Conservation (phyloP, 1,139 yeast genomes). For the Debaryomyces fabryi region DNA sequence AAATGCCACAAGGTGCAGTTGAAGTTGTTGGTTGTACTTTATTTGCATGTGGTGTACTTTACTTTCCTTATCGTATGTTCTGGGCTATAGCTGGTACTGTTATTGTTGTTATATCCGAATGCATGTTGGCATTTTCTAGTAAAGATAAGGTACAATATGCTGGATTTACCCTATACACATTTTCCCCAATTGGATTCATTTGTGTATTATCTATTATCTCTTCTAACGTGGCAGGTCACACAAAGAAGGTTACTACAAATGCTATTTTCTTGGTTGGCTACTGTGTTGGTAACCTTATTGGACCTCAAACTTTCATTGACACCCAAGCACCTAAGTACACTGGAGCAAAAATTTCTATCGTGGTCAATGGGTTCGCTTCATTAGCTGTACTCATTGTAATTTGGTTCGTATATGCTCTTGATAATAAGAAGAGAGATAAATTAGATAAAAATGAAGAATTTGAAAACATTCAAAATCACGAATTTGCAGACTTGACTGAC, state of each 20-base stretch:
- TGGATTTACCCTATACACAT: slow-evolving; percentile 15
- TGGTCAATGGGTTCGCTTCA: slow-evolving; percentile 28
- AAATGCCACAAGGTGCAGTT: slow-evolving; percentile 41
- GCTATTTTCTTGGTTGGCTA: slow-evolving; percentile 64
- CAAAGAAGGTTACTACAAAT: slow-evolving; percentile 63
- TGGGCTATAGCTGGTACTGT: slow-evolving; percentile 46
- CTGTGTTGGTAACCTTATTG: slow-evolving; percentile 69
- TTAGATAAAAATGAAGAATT: slow-evolving; percentile 11
- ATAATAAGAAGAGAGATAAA: slow-evolving; percentile 10
- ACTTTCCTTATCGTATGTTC: slow-evolving; percentile 35
- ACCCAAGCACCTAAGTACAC: slow-evolving; percentile 55
- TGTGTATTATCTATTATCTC: slow-evolving; percentile 52
- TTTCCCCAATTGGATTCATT: slow-evolving; percentile 46
- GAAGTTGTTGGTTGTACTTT: slow-evolving; percentile 45
- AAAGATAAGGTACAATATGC: slow-evolving; percentile 40
- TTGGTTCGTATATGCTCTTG: slow-evolving; percentile 5
- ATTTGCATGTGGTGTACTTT: slow-evolving; percentile 31
- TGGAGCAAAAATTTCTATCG: slow-evolving; percentile 47
- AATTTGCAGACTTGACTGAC: slow-evolving; percentile 24
- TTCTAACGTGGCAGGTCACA: slow-evolving; percentile 70
- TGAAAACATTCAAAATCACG: slow-evolving; percentile 14
- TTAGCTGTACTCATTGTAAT: slow-evolving; percentile 7
- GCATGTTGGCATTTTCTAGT: slow-evolving; percentile 52
- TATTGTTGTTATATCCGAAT: slow-evolving; percentile 40
- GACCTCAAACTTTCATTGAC: slow-evolving; percentile 67